These are phyloP conservation scores for Drosera spatulata DNA, from an alignment of 179 eudicot species.

Conservation along the genomic window DNA sequence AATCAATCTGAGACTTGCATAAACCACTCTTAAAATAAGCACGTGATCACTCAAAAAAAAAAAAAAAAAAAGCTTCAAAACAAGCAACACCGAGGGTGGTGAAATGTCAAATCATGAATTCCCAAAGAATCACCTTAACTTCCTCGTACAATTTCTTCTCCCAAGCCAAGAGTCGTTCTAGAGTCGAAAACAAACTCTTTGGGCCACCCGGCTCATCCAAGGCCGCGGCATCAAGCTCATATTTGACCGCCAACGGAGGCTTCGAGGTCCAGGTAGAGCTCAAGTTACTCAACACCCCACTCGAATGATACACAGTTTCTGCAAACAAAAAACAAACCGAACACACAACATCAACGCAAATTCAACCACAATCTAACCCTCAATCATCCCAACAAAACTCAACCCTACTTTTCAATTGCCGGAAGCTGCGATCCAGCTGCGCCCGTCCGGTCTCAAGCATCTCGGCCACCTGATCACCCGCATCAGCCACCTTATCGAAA, in stretches of 20 bases:
- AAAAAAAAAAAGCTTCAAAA: too few species aligned
- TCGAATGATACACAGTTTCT: slow-evolving; percentile 93
- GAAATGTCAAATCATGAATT: background rate
- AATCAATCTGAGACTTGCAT: too few species aligned
- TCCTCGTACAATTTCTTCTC: slow-evolving; percentile 89
- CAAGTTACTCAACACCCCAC: slow-evolving; percentile 77
- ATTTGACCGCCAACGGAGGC: slow-evolving; percentile 82
- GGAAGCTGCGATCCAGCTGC: slow-evolving; percentile 85
- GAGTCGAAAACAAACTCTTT: slow-evolving; percentile 74
- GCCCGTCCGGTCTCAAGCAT: slow-evolving; percentile 84
- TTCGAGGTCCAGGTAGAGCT: slow-evolving; percentile 93
- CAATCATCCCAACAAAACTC: slow-evolving; percentile 1
- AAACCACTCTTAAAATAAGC: too few species aligned
- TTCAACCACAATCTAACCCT: background rate
- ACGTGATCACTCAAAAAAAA: too few species aligned
- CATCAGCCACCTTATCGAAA: slow-evolving; percentile 71
- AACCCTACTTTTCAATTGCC: slow-evolving; percentile 54
- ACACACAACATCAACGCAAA: background rate
- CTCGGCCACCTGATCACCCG: slow-evolving; percentile 89
- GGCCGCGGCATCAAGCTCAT: slow-evolving; percentile 54
- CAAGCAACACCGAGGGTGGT: background rate
- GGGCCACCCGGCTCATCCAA: slow-evolving; percentile 48
- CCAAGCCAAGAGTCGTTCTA: slow-evolving; percentile 94
- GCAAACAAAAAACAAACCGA: slow-evolving; percentile 12
- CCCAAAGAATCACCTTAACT: slow-evolving; percentile 49